Percentiles rank a stretch among this genome's conserved stretches.
These are phyloP conservation scores for Sextonia rubra DNA, from an alignment of 164 flowering plant species.

Conservation along the genomic window DNA sequence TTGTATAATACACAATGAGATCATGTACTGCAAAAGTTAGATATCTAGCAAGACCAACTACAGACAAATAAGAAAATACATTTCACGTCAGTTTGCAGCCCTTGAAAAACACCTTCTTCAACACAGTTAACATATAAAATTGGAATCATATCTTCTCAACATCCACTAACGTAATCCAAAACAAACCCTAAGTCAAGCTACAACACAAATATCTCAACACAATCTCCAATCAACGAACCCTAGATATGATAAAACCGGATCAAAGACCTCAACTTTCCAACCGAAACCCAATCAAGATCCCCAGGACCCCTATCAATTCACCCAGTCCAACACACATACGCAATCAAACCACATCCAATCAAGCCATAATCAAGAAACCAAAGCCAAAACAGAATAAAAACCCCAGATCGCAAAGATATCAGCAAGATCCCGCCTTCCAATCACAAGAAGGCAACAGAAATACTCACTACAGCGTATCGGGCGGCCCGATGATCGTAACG, in stretches of 20 bases:
- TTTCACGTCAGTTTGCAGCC: too few relatives aligned
- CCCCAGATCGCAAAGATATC: background rate
- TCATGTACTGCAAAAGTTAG: too few relatives aligned
- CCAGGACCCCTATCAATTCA: background rate
- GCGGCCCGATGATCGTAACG: conserved; percentile 73
- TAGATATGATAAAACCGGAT: background rate
- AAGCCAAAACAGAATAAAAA: background rate
- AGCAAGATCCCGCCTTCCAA: background rate
- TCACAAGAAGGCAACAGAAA: background rate
- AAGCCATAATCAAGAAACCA: background rate
- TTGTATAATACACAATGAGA: too few relatives aligned
- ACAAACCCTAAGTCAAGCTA: background rate
- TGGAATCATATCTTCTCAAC: background rate
- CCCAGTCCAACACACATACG: background rate
- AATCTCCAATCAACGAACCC: background rate
- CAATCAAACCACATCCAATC: background rate
- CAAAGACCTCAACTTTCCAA: background rate
- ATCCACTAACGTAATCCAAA: background rate
- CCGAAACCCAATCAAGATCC: background rate
- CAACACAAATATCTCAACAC: background rate
- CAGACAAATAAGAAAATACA: too few relatives aligned
- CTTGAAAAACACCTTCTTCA: too few relatives aligned
- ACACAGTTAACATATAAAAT: too few relatives aligned
- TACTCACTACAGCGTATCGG: conserved; percentile 65
- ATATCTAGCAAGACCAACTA: too few relatives aligned